Percentiles rank a stretch among this genome's conserved stretches.
These are phyloP conservation scores for Jacaranda mimosifolia DNA, from an alignment of 257 asterid species.

Conservation along the genomic window DNA sequence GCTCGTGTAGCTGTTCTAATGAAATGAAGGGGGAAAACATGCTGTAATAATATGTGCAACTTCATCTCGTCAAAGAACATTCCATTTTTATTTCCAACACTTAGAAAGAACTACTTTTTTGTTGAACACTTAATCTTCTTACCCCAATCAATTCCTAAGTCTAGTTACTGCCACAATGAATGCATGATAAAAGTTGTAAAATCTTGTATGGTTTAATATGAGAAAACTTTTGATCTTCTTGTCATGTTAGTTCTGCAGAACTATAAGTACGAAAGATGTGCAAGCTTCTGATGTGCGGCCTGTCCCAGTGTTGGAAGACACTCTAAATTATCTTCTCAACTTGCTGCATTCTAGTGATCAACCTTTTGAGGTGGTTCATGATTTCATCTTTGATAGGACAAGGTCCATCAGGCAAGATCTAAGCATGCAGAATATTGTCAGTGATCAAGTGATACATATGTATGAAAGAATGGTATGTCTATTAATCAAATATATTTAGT, in stretches of 20 bases:
- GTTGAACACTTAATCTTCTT: slow-evolving; percentile 11
- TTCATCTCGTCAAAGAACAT: background rate
- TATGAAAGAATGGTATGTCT: slow-evolving; percentile 92
- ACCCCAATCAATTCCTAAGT: background rate
- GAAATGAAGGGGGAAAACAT: background rate
- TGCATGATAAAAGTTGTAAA: background rate
- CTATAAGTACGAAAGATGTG: slow-evolving; percentile 61
- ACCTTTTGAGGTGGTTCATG: slow-evolving; percentile 86
- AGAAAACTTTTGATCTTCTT: slow-evolving; percentile 23
- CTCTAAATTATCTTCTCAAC: slow-evolving; percentile 73
- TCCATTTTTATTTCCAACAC: background rate
- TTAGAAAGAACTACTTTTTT: slow-evolving; percentile 6
- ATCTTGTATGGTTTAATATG: slow-evolving; percentile 4
- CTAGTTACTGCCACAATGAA: background rate
- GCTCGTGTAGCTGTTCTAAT: no score
- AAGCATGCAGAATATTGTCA: slow-evolving; percentile 79
- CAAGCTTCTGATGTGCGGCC: slow-evolving; percentile 88
- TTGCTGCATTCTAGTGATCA: slow-evolving; percentile 63
- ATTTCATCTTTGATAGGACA: slow-evolving; percentile 88
- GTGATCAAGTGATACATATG: slow-evolving; percentile 69
- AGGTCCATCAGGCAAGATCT: slow-evolving; percentile 97
- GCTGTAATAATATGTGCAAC: background rate
- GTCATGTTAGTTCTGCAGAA: slow-evolving; percentile 87
- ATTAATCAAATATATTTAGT: slow-evolving; percentile 18
- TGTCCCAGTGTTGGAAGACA: slow-evolving; percentile 73